Evolutionary conservation across 495 filamentous ascomycete genomes (phyloP).

Genomic region (Durotheca rogersii): DNA sequence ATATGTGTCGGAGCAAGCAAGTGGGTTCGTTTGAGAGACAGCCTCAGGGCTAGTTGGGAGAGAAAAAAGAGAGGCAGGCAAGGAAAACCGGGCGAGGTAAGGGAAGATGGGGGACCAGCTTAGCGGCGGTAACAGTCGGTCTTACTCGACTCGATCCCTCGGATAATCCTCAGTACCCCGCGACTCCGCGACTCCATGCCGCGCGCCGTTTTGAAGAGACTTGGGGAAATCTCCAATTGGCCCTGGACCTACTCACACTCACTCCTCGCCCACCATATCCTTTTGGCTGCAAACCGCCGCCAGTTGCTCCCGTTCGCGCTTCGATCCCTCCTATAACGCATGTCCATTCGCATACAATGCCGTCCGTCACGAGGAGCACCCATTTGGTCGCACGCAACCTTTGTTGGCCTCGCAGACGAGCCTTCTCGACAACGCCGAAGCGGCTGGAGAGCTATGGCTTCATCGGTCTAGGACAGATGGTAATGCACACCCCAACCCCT

Average conservation of each 20-base stretch:
- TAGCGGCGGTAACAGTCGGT: conserved; percentile 36
- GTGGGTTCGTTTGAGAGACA: too few relatives aligned
- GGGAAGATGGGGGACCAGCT: too few relatives aligned
- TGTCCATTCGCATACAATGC: not conserved
- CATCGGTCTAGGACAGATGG: conserved; percentile 86
- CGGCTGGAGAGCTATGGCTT: conserved; percentile 74
- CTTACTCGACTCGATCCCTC: conserved; percentile 11
- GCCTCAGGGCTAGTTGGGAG: too few relatives aligned
- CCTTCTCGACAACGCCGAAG: conserved; percentile 57
- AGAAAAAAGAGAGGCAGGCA: too few relatives aligned
- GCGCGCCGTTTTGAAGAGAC: not conserved
- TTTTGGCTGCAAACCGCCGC: too few relatives aligned
- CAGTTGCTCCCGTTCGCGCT: too few relatives aligned
- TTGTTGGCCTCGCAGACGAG: conserved; percentile 39
- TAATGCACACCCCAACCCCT: conserved; percentile 41
- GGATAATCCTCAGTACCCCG: conserved; percentile 24
- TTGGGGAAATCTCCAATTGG: conserved; percentile 24
- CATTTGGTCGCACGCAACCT: conserved; percentile 32
- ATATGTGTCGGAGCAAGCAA: too few relatives aligned
- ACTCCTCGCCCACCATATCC: not conserved
- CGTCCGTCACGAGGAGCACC: conserved; percentile 37
- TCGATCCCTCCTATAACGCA: too few relatives aligned
- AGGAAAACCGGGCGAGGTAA: too few relatives aligned
- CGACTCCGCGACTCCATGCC: conserved; percentile 8
- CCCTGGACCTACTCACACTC: not conserved